Evolutionary conservation across 2,329 filamentous ascomycete species (phyloP).

Genomic region (Sporothrix humicola): DNA sequence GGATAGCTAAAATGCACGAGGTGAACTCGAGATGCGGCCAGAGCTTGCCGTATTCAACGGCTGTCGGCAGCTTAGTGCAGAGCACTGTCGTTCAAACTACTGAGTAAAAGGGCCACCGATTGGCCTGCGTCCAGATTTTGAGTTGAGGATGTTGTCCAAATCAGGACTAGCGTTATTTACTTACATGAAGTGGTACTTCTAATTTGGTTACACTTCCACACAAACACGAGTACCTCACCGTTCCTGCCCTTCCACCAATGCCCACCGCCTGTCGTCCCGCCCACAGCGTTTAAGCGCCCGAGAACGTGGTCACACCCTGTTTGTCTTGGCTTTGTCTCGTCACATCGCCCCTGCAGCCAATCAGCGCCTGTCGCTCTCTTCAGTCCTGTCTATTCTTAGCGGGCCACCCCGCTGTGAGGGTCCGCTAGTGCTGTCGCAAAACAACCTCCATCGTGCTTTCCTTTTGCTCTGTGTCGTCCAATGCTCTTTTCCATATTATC

Average conservation of each 20-base stretch:
- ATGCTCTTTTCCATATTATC: conserved; percentile 22
- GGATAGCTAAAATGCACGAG: neutral
- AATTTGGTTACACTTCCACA: neutral
- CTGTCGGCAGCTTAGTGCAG: neutral
- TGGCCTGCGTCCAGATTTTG: neutral
- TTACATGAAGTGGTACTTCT: conserved; percentile 15
- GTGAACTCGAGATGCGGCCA: neutral
- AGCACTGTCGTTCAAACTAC: neutral
- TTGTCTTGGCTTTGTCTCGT: conserved; percentile 34
- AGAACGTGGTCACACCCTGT: conserved; percentile 32
- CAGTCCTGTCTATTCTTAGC: conserved; percentile 36
- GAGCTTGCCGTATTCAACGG: neutral
- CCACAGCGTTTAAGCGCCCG: conserved; percentile 37
- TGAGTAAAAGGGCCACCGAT: neutral
- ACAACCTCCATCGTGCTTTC: conserved; percentile 27
- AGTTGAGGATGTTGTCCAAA: neutral
- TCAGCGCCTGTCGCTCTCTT: conserved; percentile 7
- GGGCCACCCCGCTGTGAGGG: conserved; percentile 28
- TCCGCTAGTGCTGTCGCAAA: conserved; percentile 31
- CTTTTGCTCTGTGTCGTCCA: neutral
- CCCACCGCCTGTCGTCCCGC: neutral
- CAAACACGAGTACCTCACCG: neutral
- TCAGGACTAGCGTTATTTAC: neutral
- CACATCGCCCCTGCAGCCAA: conserved; percentile 32
- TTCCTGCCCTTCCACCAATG: conserved; percentile 4